Evolutionary conservation across 306 rosid genomes (phyloP).

Genomic region (Acacia acuminata): DNA sequence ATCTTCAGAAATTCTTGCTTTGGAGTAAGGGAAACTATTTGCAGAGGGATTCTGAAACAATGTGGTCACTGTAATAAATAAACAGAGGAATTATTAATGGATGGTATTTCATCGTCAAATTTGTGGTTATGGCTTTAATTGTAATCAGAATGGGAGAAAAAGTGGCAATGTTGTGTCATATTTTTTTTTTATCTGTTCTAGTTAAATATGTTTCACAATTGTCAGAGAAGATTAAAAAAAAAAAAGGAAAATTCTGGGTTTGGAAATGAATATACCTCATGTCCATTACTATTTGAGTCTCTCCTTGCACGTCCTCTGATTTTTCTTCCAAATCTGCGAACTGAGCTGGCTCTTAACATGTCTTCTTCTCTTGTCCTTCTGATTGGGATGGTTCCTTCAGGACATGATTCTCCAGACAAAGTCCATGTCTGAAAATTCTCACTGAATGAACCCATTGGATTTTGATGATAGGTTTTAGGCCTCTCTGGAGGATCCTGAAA

Average conservation of each 20-base stretch:
- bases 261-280: constrained; percentile 58
- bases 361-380: constrained; percentile 77
- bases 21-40: constrained; percentile 41
- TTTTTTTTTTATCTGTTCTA: neutral
- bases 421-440: constrained; percentile 77
- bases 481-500: constrained; percentile 74
- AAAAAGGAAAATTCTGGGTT: constrained; percentile 26
- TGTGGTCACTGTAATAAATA: neutral
- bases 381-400: constrained; percentile 77
- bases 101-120: neutral
- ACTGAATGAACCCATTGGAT: constrained; percentile 20
- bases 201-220: neutral
- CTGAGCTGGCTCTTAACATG: constrained; percentile 71
- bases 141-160: neutral
- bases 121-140: neutral
- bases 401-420: constrained; percentile 67
- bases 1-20: constrained; percentile 16
- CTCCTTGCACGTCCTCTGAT: constrained; percentile 53
- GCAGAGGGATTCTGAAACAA: constrained; percentile 39
- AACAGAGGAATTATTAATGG: neutral
- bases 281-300: constrained; percentile 76
- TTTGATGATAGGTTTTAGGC: constrained; percentile 47
- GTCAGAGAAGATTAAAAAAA: neutral
- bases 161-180: neutral
- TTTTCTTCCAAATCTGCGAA: constrained; percentile 78